Percentiles rank a stretch among this genome's conserved stretches.
Evolutionary conservation across 2,329 filamentous ascomycete species (phyloP).

Genomic region (Chlorencoelia australis): DNA sequence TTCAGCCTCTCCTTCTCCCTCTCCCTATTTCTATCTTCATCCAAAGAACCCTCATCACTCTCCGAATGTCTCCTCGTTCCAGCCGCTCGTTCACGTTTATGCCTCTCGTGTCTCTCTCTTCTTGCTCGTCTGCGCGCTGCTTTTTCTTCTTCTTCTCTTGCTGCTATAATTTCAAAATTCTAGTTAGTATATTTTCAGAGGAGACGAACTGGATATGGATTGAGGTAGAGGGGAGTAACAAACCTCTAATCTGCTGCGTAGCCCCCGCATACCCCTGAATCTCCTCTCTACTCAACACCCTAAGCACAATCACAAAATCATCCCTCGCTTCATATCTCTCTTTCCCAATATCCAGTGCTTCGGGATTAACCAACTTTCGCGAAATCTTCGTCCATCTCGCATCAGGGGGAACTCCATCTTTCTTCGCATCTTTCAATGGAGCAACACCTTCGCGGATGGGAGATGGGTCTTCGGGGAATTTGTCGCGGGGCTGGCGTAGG

Average conservation of each 20-base stretch:
- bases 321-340: conserved; percentile 88
- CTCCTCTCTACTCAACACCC: conserved; percentile 79
- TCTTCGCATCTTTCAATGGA: conserved; percentile 80
- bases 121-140: conserved; percentile 22
- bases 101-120: conserved; percentile 25
- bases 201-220: background rate
- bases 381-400: conserved; percentile 93
- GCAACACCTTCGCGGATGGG: conserved; percentile 83
- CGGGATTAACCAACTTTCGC: conserved; percentile 78
- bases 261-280: conserved; percentile 78
- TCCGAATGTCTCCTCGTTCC: too few species aligned
- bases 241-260: conserved; percentile 74
- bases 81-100: conserved; percentile 20
- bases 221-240: too few species aligned
- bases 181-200: background rate
- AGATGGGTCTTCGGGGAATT: conserved; percentile 80
- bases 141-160: conserved; percentile 24
- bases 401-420: conserved; percentile 63
- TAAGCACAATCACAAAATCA: conserved; percentile 85
- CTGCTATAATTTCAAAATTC: conserved; percentile 11
- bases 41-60: too few species aligned
- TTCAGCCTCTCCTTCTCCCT: too few species aligned
- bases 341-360: conserved; percentile 75
- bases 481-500: conserved; percentile 67
- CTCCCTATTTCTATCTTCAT: too few species aligned